A percentile compares a stretch with the other conserved stretches of the same genome.
phyloP scores from a whole-genome alignment of 2,329 filamentous ascomycete species.

The Davidsoniella neocaledoniae region DNA sequence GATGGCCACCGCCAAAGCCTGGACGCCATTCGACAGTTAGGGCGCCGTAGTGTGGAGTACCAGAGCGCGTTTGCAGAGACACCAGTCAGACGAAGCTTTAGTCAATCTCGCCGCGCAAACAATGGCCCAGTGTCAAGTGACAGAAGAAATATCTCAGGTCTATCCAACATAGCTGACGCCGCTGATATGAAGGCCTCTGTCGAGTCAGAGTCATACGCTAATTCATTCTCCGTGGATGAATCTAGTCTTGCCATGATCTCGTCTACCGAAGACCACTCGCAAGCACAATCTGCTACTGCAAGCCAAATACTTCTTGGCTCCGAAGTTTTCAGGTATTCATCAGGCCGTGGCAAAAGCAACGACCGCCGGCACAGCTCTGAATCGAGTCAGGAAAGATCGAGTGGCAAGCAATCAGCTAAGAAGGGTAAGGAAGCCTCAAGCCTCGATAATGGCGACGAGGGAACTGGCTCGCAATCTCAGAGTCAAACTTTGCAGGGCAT shows the following conservation, averaged over 20 bases:
- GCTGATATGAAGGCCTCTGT: conserved; percentile 44
- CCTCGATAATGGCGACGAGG: conserved; percentile 8
- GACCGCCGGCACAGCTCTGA: not conserved
- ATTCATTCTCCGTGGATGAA: conserved; percentile 48
- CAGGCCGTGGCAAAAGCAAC: not conserved
- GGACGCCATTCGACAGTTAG: conserved; percentile 32
- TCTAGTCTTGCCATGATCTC: conserved; percentile 54
- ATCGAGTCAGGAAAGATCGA: not conserved
- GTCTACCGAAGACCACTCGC: conserved; percentile 57
- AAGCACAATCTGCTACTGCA: conserved; percentile 24
- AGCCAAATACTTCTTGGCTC: conserved; percentile 82
- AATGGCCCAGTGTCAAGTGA: conserved; percentile 33
- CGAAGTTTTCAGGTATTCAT: conserved; percentile 50
- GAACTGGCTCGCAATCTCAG: conserved; percentile 9
- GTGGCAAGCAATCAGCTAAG: not conserved
- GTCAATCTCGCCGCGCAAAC: conserved; percentile 36
- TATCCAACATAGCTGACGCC: conserved; percentile 19
- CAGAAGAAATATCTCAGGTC: conserved; percentile 9
- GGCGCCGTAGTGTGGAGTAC: conserved; percentile 35
- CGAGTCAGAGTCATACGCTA: conserved; percentile 43
- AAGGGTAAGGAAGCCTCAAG: conserved; percentile 11
- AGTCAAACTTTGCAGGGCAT: conserved; percentile 35
- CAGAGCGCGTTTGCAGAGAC: conserved; percentile 26
- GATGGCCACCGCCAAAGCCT: conserved; percentile 37
- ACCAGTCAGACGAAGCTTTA: conserved; percentile 44